These are phyloP conservation scores for Volvariella volvacea DNA, from an alignment of 1,284 basidiomycete species.

Conservation along the genomic window DNA sequence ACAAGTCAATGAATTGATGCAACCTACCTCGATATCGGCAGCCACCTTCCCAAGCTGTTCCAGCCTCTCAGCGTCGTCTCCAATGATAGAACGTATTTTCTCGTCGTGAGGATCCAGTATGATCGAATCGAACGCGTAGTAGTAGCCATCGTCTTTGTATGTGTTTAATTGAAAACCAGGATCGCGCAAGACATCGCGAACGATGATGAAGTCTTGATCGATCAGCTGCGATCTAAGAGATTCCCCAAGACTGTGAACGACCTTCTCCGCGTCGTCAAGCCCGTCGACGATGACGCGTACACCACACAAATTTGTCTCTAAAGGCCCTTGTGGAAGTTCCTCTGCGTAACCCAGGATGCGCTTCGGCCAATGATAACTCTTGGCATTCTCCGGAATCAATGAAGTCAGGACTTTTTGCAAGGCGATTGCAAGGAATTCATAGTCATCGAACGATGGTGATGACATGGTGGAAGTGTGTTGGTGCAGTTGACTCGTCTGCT, in stretches of 20 bases:
- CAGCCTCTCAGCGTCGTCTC: neutral
- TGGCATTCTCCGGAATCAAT: neutral
- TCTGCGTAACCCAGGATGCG: neutral
- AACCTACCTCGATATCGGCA: neutral
- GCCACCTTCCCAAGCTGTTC: neutral
- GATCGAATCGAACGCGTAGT: neutral
- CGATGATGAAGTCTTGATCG: neutral
- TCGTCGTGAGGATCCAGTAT: neutral
- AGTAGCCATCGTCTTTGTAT: neutral
- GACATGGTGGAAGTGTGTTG: neutral
- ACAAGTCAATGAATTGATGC: neutral
- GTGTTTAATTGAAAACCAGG: neutral
- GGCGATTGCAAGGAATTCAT: neutral
- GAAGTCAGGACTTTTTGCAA: neutral
- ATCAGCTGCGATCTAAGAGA: neutral
- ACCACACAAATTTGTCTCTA: neutral
- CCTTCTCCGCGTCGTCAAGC: neutral
- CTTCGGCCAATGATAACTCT: neutral
- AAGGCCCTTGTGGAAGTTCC: neutral
- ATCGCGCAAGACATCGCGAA: neutral
- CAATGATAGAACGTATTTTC: neutral
- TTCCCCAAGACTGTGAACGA: neutral
- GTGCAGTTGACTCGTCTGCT: no score
- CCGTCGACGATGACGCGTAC: no score
- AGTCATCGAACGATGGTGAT: neutral